Base-by-base conservation (phyloP, 306 rosid species). In the Ziziphus jujuba region DNA sequence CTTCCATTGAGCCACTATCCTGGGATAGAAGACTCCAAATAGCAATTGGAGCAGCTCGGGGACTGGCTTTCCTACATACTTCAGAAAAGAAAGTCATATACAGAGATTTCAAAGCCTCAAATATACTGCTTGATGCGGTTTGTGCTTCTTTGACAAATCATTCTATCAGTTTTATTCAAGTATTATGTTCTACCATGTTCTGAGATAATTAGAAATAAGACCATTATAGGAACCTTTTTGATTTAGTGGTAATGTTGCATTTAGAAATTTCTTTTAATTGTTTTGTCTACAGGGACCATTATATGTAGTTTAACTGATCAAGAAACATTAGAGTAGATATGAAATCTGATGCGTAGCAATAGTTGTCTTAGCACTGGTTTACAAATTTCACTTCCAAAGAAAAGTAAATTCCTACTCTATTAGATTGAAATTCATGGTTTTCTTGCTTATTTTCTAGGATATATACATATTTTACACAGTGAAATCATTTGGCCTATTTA, bases 51-150 rank as follows among this genome's bases (percentile, higher is more conserved):
- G 98, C 97, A 20, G 98, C 98, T 77, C 80, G 87, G 20, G 98
- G 98, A 11, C 72, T 90, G 75, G 89, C 91, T 49, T 90, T 84
- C 77, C 76, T 93, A 77, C 98, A 93, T 66, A 50, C 90, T 13
- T 79, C 86, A 34, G 96, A 90, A 8, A 86, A 75, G 64, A 72
- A 85, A 72, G 87, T 90, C 56, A 93, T 93, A 78, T 90, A 87
- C 66, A 83, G 95, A 86, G 97, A 93, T 83, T 90, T 93, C 68
- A 93, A 93, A 77, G 84, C 98, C 65, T 88, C 97, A 10, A 93
- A 93, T 75, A 93, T 93, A 66, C 81, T 93, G 60, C 96, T 93
- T 52, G 96, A 93, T 70, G 84, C 33, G 96, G 98, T 92, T 62
- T 67, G 23, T 28, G 17, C 58, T 22, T 61, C 8, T 21, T 63